Base-by-base conservation (phyloP, 305 asterid genomes). In the Solanum hybrid region DNA sequence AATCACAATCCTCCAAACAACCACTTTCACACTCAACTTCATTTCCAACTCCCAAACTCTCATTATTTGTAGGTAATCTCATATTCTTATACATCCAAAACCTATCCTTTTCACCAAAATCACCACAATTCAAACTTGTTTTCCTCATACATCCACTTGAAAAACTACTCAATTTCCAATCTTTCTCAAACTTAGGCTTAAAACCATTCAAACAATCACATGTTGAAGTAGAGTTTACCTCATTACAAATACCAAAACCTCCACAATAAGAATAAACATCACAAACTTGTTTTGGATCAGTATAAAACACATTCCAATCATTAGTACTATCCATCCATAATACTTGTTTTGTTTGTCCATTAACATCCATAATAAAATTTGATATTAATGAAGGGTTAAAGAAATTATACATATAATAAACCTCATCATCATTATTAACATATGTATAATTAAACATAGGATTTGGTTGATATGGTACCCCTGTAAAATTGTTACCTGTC, bases 201-300 rank as follows among this genome's bases (percentile, higher is more conserved):
- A 91, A 96, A 5, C 97, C 96, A 24, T 46, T 72, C 91, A 96
- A 91, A 89, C 98, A 96, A 36, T 22, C 88, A 86, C 88, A 86
- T 7, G 22, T 38, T 27, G 80, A 16, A 27, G 66, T 3, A 36
- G 88, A 36, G 26, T 69, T 69, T 24, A 40, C 26, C 10, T 81
- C 86, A 90, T 92, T 91, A 88, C 98, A 96, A 64, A 73, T 87
- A 84, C 96, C 92, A 91, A 92, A 94, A 14, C 91, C 88, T 89
- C 98, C 98, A 89, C 98, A 96, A 80, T 79, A 95, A 84, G 94
- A 97, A 90, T 93, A 91, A 36, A 95, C 97, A 88, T 91, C 92
- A 87, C 98, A 96, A 38, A 93, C 93, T 79, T 92, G 92, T 90
- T 95, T 91, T 2, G 98, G 98, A 90, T 93, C 94, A 81, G 92